Evolutionary conservation across 768 basidiomycete genomes (phyloP), one percentile per base, ranked within the genome.

Genomic region (Leccinellum luteum): DNA sequence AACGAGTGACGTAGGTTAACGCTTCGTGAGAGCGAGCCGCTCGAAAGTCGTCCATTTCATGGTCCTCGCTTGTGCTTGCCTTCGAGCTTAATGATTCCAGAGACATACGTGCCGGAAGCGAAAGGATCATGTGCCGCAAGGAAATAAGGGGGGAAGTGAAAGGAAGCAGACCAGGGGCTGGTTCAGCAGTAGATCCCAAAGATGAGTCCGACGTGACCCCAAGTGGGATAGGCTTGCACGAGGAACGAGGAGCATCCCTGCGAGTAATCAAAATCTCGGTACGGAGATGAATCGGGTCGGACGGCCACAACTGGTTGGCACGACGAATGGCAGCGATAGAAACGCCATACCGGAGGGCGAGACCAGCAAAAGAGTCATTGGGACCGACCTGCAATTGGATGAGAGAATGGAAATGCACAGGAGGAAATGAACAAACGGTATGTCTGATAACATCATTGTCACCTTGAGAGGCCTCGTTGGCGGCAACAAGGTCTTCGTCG

Each of bases 291-390:
- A 99, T 90, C 1, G 92, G 82, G 69, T 98, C 97, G 7, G 91
- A 89, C 6, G 92, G 72, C 97, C 97, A 99, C 8, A 99, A 78
- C 62, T 94, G 92, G 72, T 99, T 99, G 49, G 87, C 86, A 63
- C 86, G 81, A 49, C 95, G 87, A 13, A 99, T 81, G 14, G 89
- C 87, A 27, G 91, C 81, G 53, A 97, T 77, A 17, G 87, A 82
- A 54, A 96, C 87, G 2, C 92, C 92, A 70, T 98, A 97, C 64
- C 87, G 92, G 50, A 98, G 77, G 0, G 96, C 86, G 13, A 98
- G 87, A 27, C 92, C 89, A 15, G 93, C 84, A 30, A 98, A 75
- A 10, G 95, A 90, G 69, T 98, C 95, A 15, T 76, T 80, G 2
- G 84, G 75, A 52, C 78, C 74, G 41, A 98, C 78, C 95, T 91